Base-by-base conservation (phyloP, 106 monocot species). In the Narthecium ossifragum region DNA sequence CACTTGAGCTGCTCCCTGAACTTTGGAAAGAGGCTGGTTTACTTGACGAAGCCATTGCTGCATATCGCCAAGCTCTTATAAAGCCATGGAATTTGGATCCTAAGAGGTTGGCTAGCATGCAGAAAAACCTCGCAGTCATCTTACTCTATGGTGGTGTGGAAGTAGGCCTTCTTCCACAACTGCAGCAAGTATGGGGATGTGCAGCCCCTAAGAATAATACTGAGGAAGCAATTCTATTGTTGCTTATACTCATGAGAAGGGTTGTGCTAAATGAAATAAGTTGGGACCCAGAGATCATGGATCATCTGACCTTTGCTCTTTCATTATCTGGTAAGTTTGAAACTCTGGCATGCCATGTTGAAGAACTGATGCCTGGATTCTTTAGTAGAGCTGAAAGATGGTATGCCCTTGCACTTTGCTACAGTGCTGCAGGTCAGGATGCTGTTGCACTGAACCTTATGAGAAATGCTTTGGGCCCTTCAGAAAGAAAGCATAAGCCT, bases 351-450 rank as follows among this genome's bases (percentile, higher is more conserved):
- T 25, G 49, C 37, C 73, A 81, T 41, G 12, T 88, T 6, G 92
- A 93, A 69, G 57, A 68, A 41, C 15, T 85, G 23, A 66, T 88
- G 61, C 92, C 92, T 0, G 92, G 84, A 9, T 60, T 66, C 26
- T 81, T 79, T 59, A 65, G 34, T 46, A 55, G 88, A 64, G 67
- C 20, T 28, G 92, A 88, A 51, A 88, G 88, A 65, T 93, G 92
- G 88, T 93, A 93, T 60, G 33, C 76, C 32, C 88, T 93, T 12
- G 75, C 84, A n/a, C 81, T 93, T 58, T 93, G 88, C 73, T 81
- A 84, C 41, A 61, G 73, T 78, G 80, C 92, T 34, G 70, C 79
- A 38, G 75, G 73, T 31, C 59, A 76, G 20, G 71, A 81, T 70
- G 64, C 73, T 40, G 66, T 63, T 40, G 84, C 88, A 25, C 34